phyloP scores from a whole-genome alignment of 495 filamentous ascomycete genomes.

The Aspergillus mulundensis region DNA sequence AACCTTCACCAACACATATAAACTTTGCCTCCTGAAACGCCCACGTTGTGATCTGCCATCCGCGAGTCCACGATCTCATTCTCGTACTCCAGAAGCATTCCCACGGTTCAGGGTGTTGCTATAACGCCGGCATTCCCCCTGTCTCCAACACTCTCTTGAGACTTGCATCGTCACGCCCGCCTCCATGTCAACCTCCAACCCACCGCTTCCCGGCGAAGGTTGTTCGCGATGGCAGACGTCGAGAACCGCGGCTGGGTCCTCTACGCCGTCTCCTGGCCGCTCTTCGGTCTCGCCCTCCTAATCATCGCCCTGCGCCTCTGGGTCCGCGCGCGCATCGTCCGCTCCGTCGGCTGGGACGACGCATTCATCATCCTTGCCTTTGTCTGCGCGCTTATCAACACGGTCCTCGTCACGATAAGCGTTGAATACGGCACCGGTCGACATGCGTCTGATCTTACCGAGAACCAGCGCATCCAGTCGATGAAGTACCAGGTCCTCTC shows the following conservation, averaged over 20 bases:
- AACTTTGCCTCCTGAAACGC: background rate
- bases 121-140: background rate
- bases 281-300: constrained; percentile 1
- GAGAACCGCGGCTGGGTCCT: constrained; percentile 9
- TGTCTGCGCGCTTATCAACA: constrained; percentile 7
- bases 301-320: constrained; percentile 1
- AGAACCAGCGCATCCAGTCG: background rate
- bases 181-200: background rate
- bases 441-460: background rate
- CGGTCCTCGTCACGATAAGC: constrained; percentile 3
- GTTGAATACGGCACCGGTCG: constrained; percentile 8
- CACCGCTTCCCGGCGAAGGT: background rate
- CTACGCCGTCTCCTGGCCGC: constrained; percentile 7
- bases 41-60: background rate
- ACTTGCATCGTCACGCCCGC: background rate
- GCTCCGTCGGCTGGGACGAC: constrained; percentile 13
- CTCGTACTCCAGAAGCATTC: background rate
- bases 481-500: constrained; percentile 12
- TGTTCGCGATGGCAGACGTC: background rate
- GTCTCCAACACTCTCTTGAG: background rate
- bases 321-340: constrained; percentile 7
- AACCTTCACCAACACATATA: background rate
- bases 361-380: constrained; percentile 8
- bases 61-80: background rate
- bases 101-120: too few species aligned